Conservation (phyloP, 192 early-diverging fungal species). For the Gamsiella multidivaricata region DNA sequence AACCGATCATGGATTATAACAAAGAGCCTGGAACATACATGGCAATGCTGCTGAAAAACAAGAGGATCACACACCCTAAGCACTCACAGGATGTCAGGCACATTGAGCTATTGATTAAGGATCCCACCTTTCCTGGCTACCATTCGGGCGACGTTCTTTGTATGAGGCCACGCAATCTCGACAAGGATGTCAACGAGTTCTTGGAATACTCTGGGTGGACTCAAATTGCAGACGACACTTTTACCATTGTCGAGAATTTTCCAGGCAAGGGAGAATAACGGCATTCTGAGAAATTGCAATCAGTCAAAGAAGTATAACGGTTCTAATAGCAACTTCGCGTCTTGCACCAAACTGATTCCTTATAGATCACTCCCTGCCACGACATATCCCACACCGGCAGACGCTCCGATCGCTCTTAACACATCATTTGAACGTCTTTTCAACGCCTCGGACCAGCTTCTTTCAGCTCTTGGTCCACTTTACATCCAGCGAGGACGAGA, state of each 20-base stretch:
- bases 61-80: conserved; percentile 75
- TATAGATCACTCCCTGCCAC: conserved; percentile 62
- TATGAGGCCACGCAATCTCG: conserved; percentile 79
- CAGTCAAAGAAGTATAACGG: background rate
- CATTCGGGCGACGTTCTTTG: conserved; percentile 85
- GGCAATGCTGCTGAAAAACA: conserved; percentile 62
- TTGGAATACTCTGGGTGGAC: conserved; percentile 78
- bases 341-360: background rate
- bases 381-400: conserved; percentile 60
- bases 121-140: conserved; percentile 58
- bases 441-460: conserved; percentile 89
- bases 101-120: conserved; percentile 68
- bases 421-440: conserved; percentile 85
- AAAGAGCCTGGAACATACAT: conserved; percentile 44
- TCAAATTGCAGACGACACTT: conserved; percentile 68
- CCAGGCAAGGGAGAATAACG: conserved; percentile 61
- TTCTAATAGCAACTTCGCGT: too few species aligned
- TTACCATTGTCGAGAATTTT: conserved; percentile 62
- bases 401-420: conserved; percentile 84
- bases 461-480: conserved; percentile 91
- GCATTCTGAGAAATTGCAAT: background rate
- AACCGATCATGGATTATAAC: conserved; percentile 45
- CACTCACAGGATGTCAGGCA: conserved; percentile 97
- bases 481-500: conserved; percentile 71
- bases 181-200: conserved; percentile 74